These are phyloP conservation scores for Byssochlamys sp. DNA, from an alignment of 2,329 filamentous ascomycete genomes.

Conservation along the genomic window DNA sequence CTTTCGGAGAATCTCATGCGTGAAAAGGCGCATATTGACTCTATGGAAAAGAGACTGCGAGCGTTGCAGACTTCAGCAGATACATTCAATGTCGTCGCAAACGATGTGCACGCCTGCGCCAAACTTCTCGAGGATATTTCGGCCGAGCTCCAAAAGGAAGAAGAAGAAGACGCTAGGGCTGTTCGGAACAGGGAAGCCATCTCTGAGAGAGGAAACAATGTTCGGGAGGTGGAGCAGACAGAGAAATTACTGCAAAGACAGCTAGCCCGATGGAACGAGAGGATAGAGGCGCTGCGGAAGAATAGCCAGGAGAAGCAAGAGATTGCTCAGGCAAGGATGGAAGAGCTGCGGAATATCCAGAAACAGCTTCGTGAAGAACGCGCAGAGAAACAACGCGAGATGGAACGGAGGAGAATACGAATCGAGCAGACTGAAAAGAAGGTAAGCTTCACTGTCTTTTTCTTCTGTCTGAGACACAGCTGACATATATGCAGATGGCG, in stretches of 20 bases:
- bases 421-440: conserved; percentile 99
- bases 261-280: conserved; percentile 72
- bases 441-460: conserved; percentile 43
- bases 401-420: conserved; percentile 80
- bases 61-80: conserved; percentile 86
- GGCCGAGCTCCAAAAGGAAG: conserved; percentile 76
- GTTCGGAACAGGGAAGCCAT: conserved; percentile 76
- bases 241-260: conserved; percentile 77
- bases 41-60: conserved; percentile 74
- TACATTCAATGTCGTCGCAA: conserved; percentile 72
- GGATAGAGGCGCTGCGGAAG: conserved; percentile 72
- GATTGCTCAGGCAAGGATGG: conserved; percentile 78
- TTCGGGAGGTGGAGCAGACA: conserved; percentile 80
- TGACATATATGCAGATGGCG: conserved; percentile 59
- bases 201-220: conserved; percentile 77
- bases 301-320: conserved; percentile 73
- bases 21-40: conserved; percentile 78
- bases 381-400: conserved; percentile 76
- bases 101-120: conserved; percentile 78
- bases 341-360: conserved; percentile 73
- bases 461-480: conserved; percentile 3
- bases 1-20: conserved; percentile 65
- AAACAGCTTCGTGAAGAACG: conserved; percentile 74
- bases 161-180: conserved; percentile 75
- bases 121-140: conserved; percentile 82